phyloP scores from a whole-genome alignment of 768 basidiomycete genomes.

The Stropharia rugosoannulata region DNA sequence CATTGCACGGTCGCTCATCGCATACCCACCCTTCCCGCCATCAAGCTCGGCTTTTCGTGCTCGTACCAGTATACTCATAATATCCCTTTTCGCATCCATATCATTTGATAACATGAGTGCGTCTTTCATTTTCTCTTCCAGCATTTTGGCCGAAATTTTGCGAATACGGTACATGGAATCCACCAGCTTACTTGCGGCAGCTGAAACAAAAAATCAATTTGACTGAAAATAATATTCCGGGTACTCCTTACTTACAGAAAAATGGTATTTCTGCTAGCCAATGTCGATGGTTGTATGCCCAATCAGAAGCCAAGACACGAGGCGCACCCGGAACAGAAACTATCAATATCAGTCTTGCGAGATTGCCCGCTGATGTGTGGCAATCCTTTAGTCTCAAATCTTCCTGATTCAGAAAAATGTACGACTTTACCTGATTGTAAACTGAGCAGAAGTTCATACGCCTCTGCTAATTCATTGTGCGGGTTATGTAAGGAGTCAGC shows the following conservation, averaged over 20 bases:
- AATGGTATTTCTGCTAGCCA: conserved; percentile 24
- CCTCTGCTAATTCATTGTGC: conserved; percentile 43
- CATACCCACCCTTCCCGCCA: conserved; percentile 31
- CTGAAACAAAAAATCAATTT: conserved; percentile 9
- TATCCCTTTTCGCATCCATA: conserved; percentile 41
- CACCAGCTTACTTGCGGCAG: conserved; percentile 23
- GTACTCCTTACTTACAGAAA: conserved; percentile 14
- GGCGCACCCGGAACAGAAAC: conserved; percentile 35
- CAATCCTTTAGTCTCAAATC: background rate
- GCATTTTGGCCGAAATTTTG: conserved; percentile 36
- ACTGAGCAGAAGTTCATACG: conserved; percentile 40
- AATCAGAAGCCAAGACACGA: conserved; percentile 30
- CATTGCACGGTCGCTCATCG: conserved; percentile 47
- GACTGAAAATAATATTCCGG: background rate
- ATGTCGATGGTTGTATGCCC: conserved; percentile 33
- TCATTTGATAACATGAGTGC: conserved; percentile 30
- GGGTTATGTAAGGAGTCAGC: conserved; percentile 44
- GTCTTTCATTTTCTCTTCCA: conserved; percentile 40
- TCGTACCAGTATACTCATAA: conserved; percentile 47
- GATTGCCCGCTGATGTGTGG: conserved; percentile 24
- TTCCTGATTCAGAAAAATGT: background rate
- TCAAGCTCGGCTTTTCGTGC: conserved; percentile 38
- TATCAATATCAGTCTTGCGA: conserved; percentile 31
- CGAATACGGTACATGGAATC: conserved; percentile 43
- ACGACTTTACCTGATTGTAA: conserved; percentile 33